Evolutionary conservation across 441 rosid species (phyloP).

Genomic region (Cnidoscolus chayamansa): DNA sequence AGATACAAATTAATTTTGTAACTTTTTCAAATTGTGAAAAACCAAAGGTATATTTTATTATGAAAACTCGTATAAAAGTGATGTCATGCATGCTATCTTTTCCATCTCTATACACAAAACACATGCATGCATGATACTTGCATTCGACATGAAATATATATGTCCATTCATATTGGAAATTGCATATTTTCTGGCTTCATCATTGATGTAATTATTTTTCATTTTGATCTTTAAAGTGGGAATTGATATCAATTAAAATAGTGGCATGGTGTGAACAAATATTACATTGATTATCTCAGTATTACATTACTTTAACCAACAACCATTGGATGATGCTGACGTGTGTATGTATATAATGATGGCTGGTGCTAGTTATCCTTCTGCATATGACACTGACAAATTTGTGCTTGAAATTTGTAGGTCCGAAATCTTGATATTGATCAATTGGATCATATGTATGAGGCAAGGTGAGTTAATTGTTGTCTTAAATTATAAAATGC

Average conservation of each 20-base stretch:
- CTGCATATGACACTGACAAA: not conserved
- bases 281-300: not conserved
- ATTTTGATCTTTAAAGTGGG: not conserved
- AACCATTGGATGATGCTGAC: too few species aligned
- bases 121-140: too few species aligned
- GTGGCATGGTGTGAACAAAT: not conserved
- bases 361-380: not conserved
- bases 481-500: conserved; percentile 15
- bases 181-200: not conserved
- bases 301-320: not conserved
- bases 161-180: not conserved
- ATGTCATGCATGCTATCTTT: not conserved
- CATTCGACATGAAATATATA: not conserved
- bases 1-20: not conserved
- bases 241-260: not conserved
- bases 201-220: not conserved
- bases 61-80: not conserved
- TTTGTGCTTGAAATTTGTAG: conserved; percentile 36
- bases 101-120: not conserved
- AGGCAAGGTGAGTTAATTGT: conserved; percentile 53
- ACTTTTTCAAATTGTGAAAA: not conserved
- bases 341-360: not conserved
- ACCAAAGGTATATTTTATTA: not conserved
- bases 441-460: conserved; percentile 78
- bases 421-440: conserved; percentile 72